Evolutionary conservation across 441 rosid species (phyloP), one percentile per base, ranked within the genome.

Genomic region (Oxalis stricta): DNA sequence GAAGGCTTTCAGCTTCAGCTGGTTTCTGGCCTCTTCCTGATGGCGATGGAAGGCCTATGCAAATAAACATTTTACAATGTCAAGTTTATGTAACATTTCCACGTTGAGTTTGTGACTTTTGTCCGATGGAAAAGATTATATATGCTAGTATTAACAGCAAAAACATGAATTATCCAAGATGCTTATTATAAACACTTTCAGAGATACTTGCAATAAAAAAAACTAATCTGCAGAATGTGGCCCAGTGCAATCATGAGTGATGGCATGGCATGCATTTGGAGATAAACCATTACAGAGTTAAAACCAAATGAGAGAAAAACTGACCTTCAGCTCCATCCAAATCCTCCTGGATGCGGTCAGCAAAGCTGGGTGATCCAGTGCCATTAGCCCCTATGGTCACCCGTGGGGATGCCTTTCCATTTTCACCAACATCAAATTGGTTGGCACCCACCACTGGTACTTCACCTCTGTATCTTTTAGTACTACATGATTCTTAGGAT

Each of bases 11-110:
- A 50, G 66, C 79, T 42, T 79, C 94, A 18, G 60, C 71, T 54
- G 72, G 64, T 52, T 75, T 82, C 49, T 75, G 84, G 17, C 71
- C 6, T 68, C 82, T 71, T 64, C 94, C 83, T 31, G 97, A 79
- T 48, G 95, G 89, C 26, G 95, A 92, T 36, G 89, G 80, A 56
- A 74, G 67, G 45, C 89, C 95, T 91, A 61, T 48, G 63, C 57
- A 46, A 53, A 42, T 35, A 61, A 56, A 45, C 18, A 50, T 13
- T 47, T 46, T 33, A 9, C 46, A 41, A 0, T 35, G 24, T 34
- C 10, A 47, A 48, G n/a, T 38, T 13, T 32, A 43, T 14, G 21
- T 18, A 21, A 41, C 13, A 36, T 41, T 23, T 23, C n/a, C 46
- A 18, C 14, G 18, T 23, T 33, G 29, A 31, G 46, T 28, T 50